Percentiles rank a stretch among this genome's conserved stretches.
phyloP scores from a whole-genome alignment of 2,329 filamentous ascomycete species.

The Colletotrichum euphorbiae region DNA sequence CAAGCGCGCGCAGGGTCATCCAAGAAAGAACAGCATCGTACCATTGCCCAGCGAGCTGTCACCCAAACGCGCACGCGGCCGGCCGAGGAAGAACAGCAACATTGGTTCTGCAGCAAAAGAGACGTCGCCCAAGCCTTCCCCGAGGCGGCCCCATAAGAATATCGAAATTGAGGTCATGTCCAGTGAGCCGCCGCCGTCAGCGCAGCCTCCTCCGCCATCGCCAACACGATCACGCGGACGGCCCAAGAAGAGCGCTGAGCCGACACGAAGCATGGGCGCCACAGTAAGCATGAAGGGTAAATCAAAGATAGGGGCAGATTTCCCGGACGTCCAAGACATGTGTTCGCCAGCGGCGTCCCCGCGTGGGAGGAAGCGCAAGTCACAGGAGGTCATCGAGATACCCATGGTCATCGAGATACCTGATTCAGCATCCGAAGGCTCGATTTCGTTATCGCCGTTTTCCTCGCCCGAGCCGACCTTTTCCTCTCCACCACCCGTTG shows the following conservation, averaged over 20 bases:
- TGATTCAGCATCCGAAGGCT: conserved; percentile 61
- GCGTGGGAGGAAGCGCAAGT: conserved; percentile 43
- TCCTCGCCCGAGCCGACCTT: conserved; percentile 54
- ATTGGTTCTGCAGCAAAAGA: neutral
- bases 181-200: conserved; percentile 51
- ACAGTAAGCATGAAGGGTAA: conserved; percentile 13
- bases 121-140: conserved; percentile 43
- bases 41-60: conserved; percentile 44
- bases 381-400: conserved; percentile 56
- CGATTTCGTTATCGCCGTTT: conserved; percentile 45
- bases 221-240: conserved; percentile 22
- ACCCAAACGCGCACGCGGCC: conserved; percentile 54
- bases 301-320: conserved; percentile 14
- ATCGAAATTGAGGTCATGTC: conserved; percentile 18
- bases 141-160: conserved; percentile 56
- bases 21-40: conserved; percentile 46
- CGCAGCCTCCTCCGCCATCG: conserved; percentile 44
- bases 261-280: neutral
- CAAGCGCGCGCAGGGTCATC: conserved; percentile 54
- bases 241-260: conserved; percentile 21
- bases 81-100: conserved; percentile 46
- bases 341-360: conserved; percentile 45
- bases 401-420: conserved; percentile 62
- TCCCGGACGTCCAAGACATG: conserved; percentile 39
- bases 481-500: conserved; percentile 56